Evolutionary conservation across 208 protist species (phyloP), one percentile per base, ranked within the genome.

Genomic region (Leishmania aethiopica): DNA sequence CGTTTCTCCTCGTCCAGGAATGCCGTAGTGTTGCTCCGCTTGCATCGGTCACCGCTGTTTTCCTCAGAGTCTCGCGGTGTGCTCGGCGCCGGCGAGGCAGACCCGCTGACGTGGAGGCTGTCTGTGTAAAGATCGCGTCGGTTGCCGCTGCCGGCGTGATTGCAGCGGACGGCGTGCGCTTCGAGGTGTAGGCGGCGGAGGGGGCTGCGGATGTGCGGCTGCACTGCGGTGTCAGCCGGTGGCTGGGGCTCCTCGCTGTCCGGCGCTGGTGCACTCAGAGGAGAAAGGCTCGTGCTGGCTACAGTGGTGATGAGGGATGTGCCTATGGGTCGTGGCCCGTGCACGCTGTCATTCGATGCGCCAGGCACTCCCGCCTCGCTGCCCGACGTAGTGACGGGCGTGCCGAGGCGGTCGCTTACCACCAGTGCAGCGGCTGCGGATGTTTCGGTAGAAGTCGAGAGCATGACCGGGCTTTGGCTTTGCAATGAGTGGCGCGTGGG

Each of bases 21-120:
- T n/a, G 28, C 37, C 25, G 17, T 49, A 7, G 75, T 78, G 19
- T 11, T 51, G 55, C 75, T 78, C 19, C 75, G 75, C 75, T 67
- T 64, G 55, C 11, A 19, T 42, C 57, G 53, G 19, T 4, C 75
- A 45, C 15, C 53, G 25, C 37, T 64, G 57, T 37, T 35, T 40
- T 25, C 32, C 32, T 64, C 53, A 45, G 15, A 1, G 73, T n/a
- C 19, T 13, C n/a, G 19, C 35, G 53, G 73, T 42, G 53, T 37
- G n/a, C 53, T 66, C 49, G 53, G 35, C 17, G 13, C 73, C 32
- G 53, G 73, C 35, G 53, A 77, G 32, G 19, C 53, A 25, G 73
- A 13, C 47, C 17, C 53, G 0, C 53, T 77, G 45, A 57, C 49
- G n/a, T 57, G 69, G 42, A 42, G 40, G 69, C 40, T 73, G 40